Conservation (phyloP, 208 protist species). For the Eutreptiella sp. region DNA sequence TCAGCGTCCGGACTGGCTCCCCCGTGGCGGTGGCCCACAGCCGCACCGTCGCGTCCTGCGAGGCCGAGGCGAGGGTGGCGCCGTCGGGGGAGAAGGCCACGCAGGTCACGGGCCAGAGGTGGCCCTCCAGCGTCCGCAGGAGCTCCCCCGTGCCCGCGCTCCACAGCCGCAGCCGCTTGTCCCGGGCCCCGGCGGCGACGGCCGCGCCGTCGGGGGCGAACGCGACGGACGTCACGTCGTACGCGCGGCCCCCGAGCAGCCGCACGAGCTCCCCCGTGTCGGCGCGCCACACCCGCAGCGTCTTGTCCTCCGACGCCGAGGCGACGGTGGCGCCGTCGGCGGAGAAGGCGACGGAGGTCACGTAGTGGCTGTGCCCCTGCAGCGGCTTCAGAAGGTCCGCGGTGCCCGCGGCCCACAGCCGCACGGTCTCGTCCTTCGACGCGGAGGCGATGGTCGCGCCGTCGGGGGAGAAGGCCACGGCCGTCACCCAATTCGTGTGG, state of each 20-base stretch:
- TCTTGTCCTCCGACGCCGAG: constrained; percentile 23
- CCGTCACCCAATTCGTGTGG: constrained; percentile 35
- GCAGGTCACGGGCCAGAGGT: constrained; percentile 60
- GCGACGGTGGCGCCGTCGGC: too few relatives aligned
- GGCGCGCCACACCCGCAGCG: constrained; percentile 35
- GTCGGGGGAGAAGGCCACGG: constrained; percentile 24
- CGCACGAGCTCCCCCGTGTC: constrained; percentile 52
- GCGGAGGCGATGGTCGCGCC: constrained; percentile 7
- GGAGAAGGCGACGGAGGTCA: constrained; percentile 56
- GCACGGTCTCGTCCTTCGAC: constrained; percentile 10
- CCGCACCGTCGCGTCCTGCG: constrained; percentile 34
- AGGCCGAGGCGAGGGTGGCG: not conserved
- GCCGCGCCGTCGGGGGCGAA: constrained; percentile 73
- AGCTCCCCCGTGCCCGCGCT: constrained; percentile 29
- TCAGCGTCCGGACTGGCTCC: not conserved
- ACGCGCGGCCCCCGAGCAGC: constrained; percentile 45
- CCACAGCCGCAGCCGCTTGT: constrained; percentile 79
- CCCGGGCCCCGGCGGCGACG: constrained; percentile 79
- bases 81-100: constrained; percentile 53
- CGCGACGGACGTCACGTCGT: constrained; percentile 69
- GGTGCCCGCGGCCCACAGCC: constrained; percentile 16
- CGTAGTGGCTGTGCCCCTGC: constrained; percentile 25
- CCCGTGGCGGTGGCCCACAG: constrained; percentile 21
- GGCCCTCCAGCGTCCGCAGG: constrained; percentile 35
- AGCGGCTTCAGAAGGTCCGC: constrained; percentile 16